Conservation (phyloP, 2,329 filamentous ascomycete genomes). For the Lasiodiplodia citricola region DNA sequence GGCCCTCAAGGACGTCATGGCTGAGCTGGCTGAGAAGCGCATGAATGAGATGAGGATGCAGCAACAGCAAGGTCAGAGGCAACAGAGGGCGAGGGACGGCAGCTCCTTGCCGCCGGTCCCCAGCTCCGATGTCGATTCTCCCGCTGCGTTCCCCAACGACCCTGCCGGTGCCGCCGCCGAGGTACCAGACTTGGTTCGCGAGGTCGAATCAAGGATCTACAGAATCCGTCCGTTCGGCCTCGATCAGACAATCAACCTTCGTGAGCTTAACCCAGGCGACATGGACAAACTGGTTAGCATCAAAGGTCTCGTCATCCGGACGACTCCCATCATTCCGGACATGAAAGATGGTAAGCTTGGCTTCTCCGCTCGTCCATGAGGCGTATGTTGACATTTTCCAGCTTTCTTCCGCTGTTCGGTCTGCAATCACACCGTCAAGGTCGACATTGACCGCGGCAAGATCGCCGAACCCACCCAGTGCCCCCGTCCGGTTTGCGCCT, state of each 20-base stretch:
- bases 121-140: conserved; percentile 72
- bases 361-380: conserved; percentile 28
- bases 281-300: conserved; percentile 96
- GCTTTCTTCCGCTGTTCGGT: conserved; percentile 96
- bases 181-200: conserved; percentile 73
- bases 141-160: conserved; percentile 39
- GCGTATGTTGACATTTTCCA: background rate
- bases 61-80: conserved; percentile 55
- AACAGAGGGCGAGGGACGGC: conserved; percentile 52
- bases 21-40: conserved; percentile 83
- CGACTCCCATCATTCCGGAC: conserved; percentile 95
- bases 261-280: conserved; percentile 91
- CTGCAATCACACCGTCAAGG: conserved; percentile 88
- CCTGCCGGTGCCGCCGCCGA: conserved; percentile 51
- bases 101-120: conserved; percentile 80
- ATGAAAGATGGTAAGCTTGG: conserved; percentile 77
- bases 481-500: conserved; percentile 78
- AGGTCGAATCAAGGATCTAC: conserved; percentile 80
- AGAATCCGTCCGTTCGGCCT: conserved; percentile 89
- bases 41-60: conserved; percentile 69
- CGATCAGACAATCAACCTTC: conserved; percentile 85
- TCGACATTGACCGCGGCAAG: conserved; percentile 92
- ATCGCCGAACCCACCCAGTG: conserved; percentile 94
- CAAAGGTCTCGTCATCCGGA: conserved; percentile 94
- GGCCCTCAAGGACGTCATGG: conserved; percentile 88